Base-by-base conservation (phyloP, 2,329 filamentous ascomycete genomes). In the Bipolaris victoriae region DNA sequence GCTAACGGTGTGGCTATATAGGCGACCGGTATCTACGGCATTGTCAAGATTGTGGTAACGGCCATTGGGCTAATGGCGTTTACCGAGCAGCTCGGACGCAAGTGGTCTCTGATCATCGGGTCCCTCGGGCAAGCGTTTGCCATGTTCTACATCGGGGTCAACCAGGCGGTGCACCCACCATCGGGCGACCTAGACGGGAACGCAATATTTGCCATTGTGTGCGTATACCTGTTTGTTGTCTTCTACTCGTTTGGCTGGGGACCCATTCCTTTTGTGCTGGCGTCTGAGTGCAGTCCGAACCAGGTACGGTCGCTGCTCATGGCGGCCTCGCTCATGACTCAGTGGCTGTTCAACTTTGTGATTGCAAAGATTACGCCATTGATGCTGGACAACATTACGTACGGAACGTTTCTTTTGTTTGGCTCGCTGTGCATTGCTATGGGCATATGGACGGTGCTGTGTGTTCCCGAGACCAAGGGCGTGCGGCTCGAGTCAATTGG, bases 191-290 rank as follows among this genome's bases (percentile, higher is more conserved):
- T 77, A n/a, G 71, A 69, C 39, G 75, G 75, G 46, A 72, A 69
- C 41, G 70, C 70, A 55, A 77, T 76, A 45, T 79, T 83, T 47
- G 77, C 80, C 7, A 82, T 84, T 70, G 77, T 83, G 49, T 83
- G 82, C 68, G 79, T 84, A 5, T 83, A 83, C 58, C 70, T 80
- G 6, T 81, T 80, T 50, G 79, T 80, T 7, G 77, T 80, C 9
- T 80, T 80, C 64, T 81, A 80, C 68, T 77, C 72, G 2, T 79
- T 80, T 51, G 78, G 72, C n/a, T 81, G 78, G 78, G 79, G 79
- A 5, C 78, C 79, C 0, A 78, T 78, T 6, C 78, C 79, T 1
- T 81, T 79, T 56, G 74, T 81, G 16, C 68, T 81, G n/a, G 71
- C 70, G 9, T 76, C 75, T 5, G 79, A 81, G 57, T 77, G 74